These are phyloP conservation scores for Mycena floridula DNA, from an alignment of 768 basidiomycete genomes.

Conservation along the genomic window DNA sequence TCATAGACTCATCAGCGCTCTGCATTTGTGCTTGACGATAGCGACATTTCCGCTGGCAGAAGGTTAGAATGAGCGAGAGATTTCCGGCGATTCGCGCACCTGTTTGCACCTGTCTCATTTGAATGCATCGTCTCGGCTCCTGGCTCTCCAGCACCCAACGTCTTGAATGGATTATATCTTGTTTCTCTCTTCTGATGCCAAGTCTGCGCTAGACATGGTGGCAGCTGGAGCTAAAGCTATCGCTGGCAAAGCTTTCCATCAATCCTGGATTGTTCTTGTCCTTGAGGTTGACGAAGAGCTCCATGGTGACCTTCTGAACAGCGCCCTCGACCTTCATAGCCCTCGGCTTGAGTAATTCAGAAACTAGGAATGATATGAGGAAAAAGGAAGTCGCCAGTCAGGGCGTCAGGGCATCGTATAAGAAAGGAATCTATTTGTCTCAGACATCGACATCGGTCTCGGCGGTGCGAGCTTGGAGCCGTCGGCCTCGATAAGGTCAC, in stretches of 20 bases:
- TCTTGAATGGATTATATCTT: constrained; percentile 89
- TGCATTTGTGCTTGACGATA: constrained; percentile 97
- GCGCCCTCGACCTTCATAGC: too few species aligned
- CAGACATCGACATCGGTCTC: too few species aligned
- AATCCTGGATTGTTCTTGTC: constrained; percentile 90
- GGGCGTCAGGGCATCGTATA: too few species aligned
- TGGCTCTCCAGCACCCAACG: constrained; percentile 82
- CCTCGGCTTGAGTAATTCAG: too few species aligned
- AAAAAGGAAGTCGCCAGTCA: too few species aligned
- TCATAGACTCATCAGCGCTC: constrained; percentile 98
- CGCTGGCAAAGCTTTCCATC: constrained; percentile 79
- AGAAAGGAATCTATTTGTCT: too few species aligned
- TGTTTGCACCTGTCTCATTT: constrained; percentile 93
- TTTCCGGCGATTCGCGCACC: too few species aligned
- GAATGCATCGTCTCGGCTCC: constrained; percentile 98
- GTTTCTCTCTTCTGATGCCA: constrained; percentile 92
- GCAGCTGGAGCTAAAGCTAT: constrained; percentile 70
- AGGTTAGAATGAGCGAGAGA: too few species aligned
- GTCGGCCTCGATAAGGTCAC: too few species aligned
- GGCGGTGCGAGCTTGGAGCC: too few species aligned
- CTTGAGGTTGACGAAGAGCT: constrained; percentile 93
- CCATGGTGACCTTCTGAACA: too few species aligned
- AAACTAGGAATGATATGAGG: too few species aligned
- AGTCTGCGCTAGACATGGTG: constrained; percentile 83
- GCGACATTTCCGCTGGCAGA: constrained; percentile 79